A percentile compares a stretch with the other conserved stretches of the same genome.
Evolutionary conservation across 345 rosid species (phyloP).

Genomic region (Gossypium ekmanianum): DNA sequence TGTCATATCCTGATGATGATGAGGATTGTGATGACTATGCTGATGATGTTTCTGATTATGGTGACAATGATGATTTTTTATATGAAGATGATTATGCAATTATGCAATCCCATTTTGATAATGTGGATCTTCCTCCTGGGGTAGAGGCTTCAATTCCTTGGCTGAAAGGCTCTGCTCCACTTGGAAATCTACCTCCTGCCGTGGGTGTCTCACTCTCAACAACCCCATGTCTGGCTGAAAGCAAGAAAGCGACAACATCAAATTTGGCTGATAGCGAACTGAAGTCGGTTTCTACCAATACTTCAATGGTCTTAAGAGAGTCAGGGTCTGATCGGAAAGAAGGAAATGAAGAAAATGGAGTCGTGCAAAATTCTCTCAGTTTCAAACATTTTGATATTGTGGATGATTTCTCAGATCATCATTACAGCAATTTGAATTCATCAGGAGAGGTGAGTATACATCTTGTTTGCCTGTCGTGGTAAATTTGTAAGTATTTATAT

Average conservation of each 20-base stretch:
- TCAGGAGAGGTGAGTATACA: conserved; percentile 21
- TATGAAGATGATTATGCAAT: conserved; percentile 35
- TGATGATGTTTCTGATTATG: conserved; percentile 30
- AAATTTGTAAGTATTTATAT: not conserved
- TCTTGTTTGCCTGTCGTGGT: conserved; percentile 13
- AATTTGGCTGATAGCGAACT: conserved; percentile 17
- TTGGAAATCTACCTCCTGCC: conserved; percentile 10
- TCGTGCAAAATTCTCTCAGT: conserved; percentile 14
- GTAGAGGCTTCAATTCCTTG: conserved; percentile 49
- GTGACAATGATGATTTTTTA: conserved; percentile 22
- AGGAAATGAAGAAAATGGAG: conserved; percentile 17
- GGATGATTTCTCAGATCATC: conserved; percentile 52
- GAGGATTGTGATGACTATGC: conserved; percentile 15
- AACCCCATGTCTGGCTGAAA: conserved; percentile 12
- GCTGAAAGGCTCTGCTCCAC: conserved; percentile 31
- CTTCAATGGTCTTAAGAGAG: conserved; percentile 25
- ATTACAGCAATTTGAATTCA: conserved; percentile 25
- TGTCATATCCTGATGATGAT: conserved; percentile 26
- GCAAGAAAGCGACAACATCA: conserved; percentile 13
- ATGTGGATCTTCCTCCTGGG: conserved; percentile 56
- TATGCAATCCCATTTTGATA: conserved; percentile 45
- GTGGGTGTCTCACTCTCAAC: conserved; percentile 17
- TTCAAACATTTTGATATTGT: conserved; percentile 53
- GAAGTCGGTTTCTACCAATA: conserved; percentile 20
- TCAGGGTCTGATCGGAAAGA: conserved; percentile 27